A percentile compares a stretch with the other conserved stretches of the same genome.
Conservation (phyloP, 202 grass and related monocot genomes). For the Panicum hallii region DNA sequence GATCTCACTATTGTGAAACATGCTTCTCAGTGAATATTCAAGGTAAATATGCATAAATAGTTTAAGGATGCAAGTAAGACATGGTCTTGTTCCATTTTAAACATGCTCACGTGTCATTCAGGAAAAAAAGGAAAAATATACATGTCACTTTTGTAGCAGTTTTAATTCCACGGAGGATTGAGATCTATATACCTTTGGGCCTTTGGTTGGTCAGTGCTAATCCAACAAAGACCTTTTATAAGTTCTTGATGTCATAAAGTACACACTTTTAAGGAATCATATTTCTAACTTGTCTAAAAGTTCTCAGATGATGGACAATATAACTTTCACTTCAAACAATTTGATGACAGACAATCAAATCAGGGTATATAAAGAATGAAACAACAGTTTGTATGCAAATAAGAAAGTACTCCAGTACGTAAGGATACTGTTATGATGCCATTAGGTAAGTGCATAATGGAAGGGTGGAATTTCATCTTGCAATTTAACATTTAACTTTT, state of each 20-base stretch:
- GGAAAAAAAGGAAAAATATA: background rate
- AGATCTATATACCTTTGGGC: background rate
- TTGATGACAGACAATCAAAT: background rate
- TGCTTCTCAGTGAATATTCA: slow-evolving; percentile 28
- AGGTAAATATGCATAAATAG: slow-evolving; percentile 2
- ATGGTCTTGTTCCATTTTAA: slow-evolving; percentile 17
- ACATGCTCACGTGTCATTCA: background rate
- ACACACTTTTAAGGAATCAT: background rate
- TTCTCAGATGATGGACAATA: background rate
- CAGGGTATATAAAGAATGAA: background rate
- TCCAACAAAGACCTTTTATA: background rate
- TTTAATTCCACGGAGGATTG: slow-evolving; percentile 8
- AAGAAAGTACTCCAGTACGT: background rate
- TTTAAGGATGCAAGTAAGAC: slow-evolving; percentile 32
- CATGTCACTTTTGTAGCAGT: background rate
- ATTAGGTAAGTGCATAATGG: background rate
- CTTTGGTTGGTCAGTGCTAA: background rate
- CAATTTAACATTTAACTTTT: slow-evolving; percentile 4
- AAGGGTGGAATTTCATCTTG: slow-evolving; percentile 1
- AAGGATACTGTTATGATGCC: background rate
- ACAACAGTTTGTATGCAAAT: background rate
- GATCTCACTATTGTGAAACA: slow-evolving; percentile 26
- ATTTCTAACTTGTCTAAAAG: background rate
- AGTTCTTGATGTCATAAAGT: background rate
- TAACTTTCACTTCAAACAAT: background rate